phyloP scores from a whole-genome alignment of 2,329 filamentous ascomycete species.

The Colletotrichum tofieldiae region DNA sequence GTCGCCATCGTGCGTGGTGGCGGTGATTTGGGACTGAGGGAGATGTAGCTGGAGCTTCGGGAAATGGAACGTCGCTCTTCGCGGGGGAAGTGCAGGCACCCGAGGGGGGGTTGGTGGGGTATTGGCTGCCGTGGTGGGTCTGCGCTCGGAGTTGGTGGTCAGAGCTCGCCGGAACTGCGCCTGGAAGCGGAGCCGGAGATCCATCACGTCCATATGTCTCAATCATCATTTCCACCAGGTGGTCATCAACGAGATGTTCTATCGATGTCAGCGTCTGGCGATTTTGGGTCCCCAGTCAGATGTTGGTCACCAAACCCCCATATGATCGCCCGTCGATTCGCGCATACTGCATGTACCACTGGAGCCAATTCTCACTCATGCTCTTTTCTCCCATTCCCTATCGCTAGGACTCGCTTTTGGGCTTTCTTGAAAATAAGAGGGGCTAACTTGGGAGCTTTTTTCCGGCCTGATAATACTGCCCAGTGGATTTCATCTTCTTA shows the following conservation, averaged over 20 bases:
- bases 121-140: not conserved
- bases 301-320: too few species aligned
- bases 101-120: slow-evolving; percentile 4
- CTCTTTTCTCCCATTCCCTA: too few species aligned
- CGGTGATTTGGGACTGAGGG: not conserved
- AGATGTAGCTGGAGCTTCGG: slow-evolving; percentile 1
- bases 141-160: not conserved
- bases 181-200: not conserved
- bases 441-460: too few species aligned
- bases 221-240: not conserved
- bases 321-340: too few species aligned
- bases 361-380: too few species aligned
- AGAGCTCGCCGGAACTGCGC: not conserved
- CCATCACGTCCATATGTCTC: not conserved
- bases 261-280: not conserved
- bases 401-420: too few species aligned
- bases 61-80: not conserved
- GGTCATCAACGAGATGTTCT: not conserved
- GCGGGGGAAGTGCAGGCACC: not conserved
- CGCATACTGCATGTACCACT: too few species aligned
- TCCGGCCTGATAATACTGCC: too few species aligned
- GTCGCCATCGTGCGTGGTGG: slow-evolving; percentile 19
- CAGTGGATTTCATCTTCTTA: too few species aligned
- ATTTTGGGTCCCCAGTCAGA: too few species aligned
- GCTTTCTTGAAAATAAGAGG: too few species aligned